These are phyloP conservation scores for Volutella citrinella DNA, from an alignment of 2,329 filamentous ascomycete genomes.

Conservation along the genomic window DNA sequence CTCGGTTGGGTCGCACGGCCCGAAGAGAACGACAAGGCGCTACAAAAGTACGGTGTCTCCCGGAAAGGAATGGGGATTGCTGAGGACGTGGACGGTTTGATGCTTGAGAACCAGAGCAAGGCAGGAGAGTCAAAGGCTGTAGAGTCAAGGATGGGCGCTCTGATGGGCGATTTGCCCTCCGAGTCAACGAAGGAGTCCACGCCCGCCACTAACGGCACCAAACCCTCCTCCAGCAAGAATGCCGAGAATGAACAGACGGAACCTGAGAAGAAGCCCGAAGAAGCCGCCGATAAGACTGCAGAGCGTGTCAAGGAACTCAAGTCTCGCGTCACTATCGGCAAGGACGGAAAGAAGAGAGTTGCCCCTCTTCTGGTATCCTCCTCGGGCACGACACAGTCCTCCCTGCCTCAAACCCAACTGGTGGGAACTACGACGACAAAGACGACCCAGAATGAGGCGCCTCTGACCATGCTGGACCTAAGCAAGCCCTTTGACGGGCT, in stretches of 20 bases:
- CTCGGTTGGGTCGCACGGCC: slow-evolving; percentile 82
- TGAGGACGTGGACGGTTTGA: slow-evolving; percentile 85
- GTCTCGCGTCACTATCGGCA: slow-evolving; percentile 88
- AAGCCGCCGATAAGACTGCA: slow-evolving; percentile 51
- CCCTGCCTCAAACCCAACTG: slow-evolving; percentile 82
- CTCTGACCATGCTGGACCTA: slow-evolving; percentile 81
- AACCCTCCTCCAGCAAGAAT: slow-evolving; percentile 37
- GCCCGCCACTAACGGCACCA: slow-evolving; percentile 51
- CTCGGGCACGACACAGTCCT: slow-evolving; percentile 81
- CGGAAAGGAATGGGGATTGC: slow-evolving; percentile 86
- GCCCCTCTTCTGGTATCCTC: slow-evolving; percentile 88
- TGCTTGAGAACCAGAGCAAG: slow-evolving; percentile 88
- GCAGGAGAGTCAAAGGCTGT: slow-evolving; percentile 85
- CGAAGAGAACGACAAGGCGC: slow-evolving; percentile 86
- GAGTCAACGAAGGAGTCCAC: slow-evolving; percentile 51
- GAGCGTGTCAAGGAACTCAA: slow-evolving; percentile 65
- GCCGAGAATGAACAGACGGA: slow-evolving; percentile 38
- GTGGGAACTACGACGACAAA: slow-evolving; percentile 71
- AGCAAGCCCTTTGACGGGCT: slow-evolving; percentile 92
- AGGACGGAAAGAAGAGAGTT: slow-evolving; percentile 95
- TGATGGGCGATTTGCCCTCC: slow-evolving; percentile 81
- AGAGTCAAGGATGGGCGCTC: slow-evolving; percentile 93
- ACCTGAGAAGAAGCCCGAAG: slow-evolving; percentile 32
- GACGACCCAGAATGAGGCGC: slow-evolving; percentile 64
- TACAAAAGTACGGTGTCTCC: slow-evolving; percentile 89